These are phyloP conservation scores for Aspergillus bridgeri DNA, from an alignment of 495 filamentous ascomycete genomes.

Conservation along the genomic window DNA sequence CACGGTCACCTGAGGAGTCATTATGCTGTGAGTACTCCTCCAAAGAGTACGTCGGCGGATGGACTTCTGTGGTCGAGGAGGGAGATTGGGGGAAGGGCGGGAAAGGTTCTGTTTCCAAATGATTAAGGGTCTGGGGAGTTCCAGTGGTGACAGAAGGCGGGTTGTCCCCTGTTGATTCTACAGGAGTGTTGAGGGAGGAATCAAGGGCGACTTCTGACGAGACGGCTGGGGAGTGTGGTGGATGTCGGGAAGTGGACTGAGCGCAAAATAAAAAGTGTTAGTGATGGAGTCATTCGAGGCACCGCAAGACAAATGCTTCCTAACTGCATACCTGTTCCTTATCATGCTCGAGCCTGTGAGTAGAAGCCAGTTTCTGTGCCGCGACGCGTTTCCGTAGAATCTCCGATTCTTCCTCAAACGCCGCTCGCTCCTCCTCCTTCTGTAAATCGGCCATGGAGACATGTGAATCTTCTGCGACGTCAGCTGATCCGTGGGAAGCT, in stretches of 20 bases:
- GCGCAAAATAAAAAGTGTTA: background rate
- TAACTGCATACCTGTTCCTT: slow-evolving; percentile 18
- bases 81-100: slow-evolving; percentile 27
- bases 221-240: slow-evolving; percentile 9
- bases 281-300: background rate
- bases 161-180: slow-evolving; percentile 13
- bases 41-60: background rate
- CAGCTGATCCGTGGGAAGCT: slow-evolving; percentile 24
- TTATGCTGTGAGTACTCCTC: background rate
- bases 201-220: slow-evolving; percentile 11
- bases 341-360: slow-evolving; percentile 55
- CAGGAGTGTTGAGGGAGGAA: slow-evolving; percentile 4
- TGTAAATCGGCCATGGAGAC: slow-evolving; percentile 67
- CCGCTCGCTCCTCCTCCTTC: slow-evolving; percentile 68
- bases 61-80: slow-evolving; percentile 2
- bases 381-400: slow-evolving; percentile 67
- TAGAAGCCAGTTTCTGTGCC: slow-evolving; percentile 67
- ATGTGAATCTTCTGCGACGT: slow-evolving; percentile 25
- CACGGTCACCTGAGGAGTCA: background rate
- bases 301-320: background rate
- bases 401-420: slow-evolving; percentile 65
- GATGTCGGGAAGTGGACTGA: slow-evolving; percentile 13
- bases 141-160: slow-evolving; percentile 1
- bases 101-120: slow-evolving; percentile 35
- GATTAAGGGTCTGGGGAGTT: slow-evolving; percentile 16